Percentiles rank a stretch among this genome's conserved stretches.
Evolutionary conservation across 2,329 filamentous ascomycete genomes (phyloP).

Genomic region (Penicillium rolfsii): DNA sequence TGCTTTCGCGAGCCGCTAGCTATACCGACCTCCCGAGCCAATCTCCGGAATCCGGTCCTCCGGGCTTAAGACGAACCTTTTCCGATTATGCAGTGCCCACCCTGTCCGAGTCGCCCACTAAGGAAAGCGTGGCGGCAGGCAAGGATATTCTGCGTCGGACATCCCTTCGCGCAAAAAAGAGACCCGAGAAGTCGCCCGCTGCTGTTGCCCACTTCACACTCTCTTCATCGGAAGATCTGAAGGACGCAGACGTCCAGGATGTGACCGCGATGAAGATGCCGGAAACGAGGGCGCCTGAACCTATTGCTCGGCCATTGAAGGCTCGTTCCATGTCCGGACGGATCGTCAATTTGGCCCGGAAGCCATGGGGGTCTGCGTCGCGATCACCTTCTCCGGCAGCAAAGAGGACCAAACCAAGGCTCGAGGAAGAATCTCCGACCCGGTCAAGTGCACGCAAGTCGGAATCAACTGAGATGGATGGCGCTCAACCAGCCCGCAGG

Average conservation of each 20-base stretch:
- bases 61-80: slow-evolving; percentile 54
- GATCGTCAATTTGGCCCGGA: slow-evolving; percentile 55
- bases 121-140: slow-evolving; percentile 44
- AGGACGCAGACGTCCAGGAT: slow-evolving; percentile 31
- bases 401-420: slow-evolving; percentile 33
- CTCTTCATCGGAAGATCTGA: slow-evolving; percentile 41
- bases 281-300: slow-evolving; percentile 36
- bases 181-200: slow-evolving; percentile 27
- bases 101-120: slow-evolving; percentile 42
- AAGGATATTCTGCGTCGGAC: slow-evolving; percentile 48
- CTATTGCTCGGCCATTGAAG: slow-evolving; percentile 44
- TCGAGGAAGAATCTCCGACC: slow-evolving; percentile 37
- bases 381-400: slow-evolving; percentile 52
- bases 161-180: slow-evolving; percentile 44
- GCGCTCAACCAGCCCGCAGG: slow-evolving; percentile 31
- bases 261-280: slow-evolving; percentile 24
- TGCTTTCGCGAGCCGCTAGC: slow-evolving; percentile 59
- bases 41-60: slow-evolving; percentile 35
- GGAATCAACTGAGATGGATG: slow-evolving; percentile 29
- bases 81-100: slow-evolving; percentile 52
- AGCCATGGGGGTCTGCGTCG: slow-evolving; percentile 54
- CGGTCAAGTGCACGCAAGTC: slow-evolving; percentile 21
- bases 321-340: slow-evolving; percentile 54
- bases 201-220: slow-evolving; percentile 43
- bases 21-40: slow-evolving; percentile 58